Percentiles rank a stretch among this genome's conserved stretches.
These are phyloP conservation scores for Trypanosoma vivax DNA, from an alignment of 208 protist species.

Conservation along the genomic window DNA sequence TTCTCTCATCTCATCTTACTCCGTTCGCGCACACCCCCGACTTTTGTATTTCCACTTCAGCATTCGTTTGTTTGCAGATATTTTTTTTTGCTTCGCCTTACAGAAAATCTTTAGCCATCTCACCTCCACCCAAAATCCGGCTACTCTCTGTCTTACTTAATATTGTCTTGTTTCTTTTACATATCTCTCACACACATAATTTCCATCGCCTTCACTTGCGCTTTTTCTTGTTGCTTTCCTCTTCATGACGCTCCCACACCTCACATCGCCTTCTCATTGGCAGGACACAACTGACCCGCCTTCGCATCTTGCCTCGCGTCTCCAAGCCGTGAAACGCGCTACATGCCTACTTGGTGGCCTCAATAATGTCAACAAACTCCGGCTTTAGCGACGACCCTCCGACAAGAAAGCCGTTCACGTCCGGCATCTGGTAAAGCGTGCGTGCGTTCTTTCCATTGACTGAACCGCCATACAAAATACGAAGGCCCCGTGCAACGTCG, in stretches of 20 bases:
- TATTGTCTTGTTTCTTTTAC: constrained; percentile 9
- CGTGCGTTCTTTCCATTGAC: constrained; percentile 90
- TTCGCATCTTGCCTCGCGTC: no score
- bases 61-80: no score
- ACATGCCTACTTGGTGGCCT: constrained; percentile 44
- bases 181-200: constrained; percentile 2
- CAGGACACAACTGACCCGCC: no score
- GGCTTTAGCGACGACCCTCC: constrained; percentile 97
- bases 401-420: constrained; percentile 99
- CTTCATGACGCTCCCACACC: background rate
- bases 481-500: constrained; percentile 82
- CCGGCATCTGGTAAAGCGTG: constrained; percentile 81
- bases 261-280: no score
- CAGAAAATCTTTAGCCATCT: no score
- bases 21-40: no score
- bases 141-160: background rate
- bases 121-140: no score
- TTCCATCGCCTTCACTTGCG: background rate
- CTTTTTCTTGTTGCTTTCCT: constrained; percentile 10
- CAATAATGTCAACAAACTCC: constrained; percentile 94
- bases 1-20: no score
- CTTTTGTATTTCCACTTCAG: no score
- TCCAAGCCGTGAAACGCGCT: background rate
- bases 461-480: constrained; percentile 98
- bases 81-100: no score